Percentiles rank a stretch among this genome's conserved stretches.
These are phyloP conservation scores for Fusarium tricinctum DNA, from an alignment of 2,329 filamentous ascomycete genomes.

Conservation along the genomic window DNA sequence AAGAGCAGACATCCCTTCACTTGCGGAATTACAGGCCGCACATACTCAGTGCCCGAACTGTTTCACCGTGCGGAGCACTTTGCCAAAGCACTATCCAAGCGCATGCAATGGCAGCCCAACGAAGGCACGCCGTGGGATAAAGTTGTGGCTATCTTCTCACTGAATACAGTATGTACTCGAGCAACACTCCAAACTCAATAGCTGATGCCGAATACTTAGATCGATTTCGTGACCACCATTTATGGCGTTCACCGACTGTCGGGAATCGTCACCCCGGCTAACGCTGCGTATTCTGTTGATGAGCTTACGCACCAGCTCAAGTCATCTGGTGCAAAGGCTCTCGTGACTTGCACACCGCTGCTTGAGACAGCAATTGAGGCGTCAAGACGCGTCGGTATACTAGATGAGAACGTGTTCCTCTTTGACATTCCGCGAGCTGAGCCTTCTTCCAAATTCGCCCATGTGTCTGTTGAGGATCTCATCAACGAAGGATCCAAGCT, in stretches of 20 bases:
- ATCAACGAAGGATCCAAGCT: slow-evolving; percentile 70
- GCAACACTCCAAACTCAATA: slow-evolving; percentile 10
- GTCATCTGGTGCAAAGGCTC: slow-evolving; percentile 74
- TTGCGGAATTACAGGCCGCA: slow-evolving; percentile 80
- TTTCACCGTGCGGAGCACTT: slow-evolving; percentile 75
- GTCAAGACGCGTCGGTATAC: slow-evolving; percentile 72
- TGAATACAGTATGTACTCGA: slow-evolving; percentile 74
- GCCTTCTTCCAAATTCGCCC: slow-evolving; percentile 61
- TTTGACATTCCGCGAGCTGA: slow-evolving; percentile 70
- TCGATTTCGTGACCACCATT: slow-evolving; percentile 80
- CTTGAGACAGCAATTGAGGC: slow-evolving; percentile 74
- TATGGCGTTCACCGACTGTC: slow-evolving; percentile 81
- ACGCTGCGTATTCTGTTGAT: slow-evolving; percentile 76
- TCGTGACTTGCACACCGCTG: slow-evolving; percentile 79
- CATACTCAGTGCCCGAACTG: slow-evolving; percentile 73
- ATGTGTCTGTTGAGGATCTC: slow-evolving; percentile 72
- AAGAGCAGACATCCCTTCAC: slow-evolving; percentile 79
- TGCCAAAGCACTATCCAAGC: slow-evolving; percentile 72
- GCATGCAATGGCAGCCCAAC: slow-evolving; percentile 77
- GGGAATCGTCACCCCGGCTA: slow-evolving; percentile 79
- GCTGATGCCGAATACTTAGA: slow-evolving; percentile 57
- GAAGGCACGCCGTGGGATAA: slow-evolving; percentile 84
- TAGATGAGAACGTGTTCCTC: slow-evolving; percentile 74
- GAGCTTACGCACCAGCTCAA: slow-evolving; percentile 81
- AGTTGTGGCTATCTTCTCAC: slow-evolving; percentile 78